phyloP scores from a whole-genome alignment of 2,329 filamentous ascomycete genomes.

The Aureobasidium sp. region DNA sequence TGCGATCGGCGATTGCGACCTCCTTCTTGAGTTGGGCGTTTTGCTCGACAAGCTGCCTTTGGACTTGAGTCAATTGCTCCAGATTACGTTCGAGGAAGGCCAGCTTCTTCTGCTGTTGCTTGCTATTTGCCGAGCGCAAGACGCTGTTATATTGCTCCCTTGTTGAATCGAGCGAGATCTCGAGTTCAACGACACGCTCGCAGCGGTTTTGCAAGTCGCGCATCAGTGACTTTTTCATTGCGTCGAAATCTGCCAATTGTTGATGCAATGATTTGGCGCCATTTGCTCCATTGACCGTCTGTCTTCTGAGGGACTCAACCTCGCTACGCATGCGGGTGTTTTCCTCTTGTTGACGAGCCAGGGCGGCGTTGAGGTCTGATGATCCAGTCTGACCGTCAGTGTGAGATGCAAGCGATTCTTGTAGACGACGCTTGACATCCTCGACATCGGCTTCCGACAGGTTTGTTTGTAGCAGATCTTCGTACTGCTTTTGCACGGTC shows the following conservation, averaged over 20 bases:
- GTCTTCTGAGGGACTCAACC: slow-evolving; percentile 74
- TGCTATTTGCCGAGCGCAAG: slow-evolving; percentile 90
- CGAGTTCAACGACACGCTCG: slow-evolving; percentile 91
- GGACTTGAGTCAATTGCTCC: slow-evolving; percentile 94
- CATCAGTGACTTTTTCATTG: slow-evolving; percentile 99
- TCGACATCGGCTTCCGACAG: slow-evolving; percentile 71
- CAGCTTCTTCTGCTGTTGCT: slow-evolving; percentile 99
- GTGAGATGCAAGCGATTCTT: slow-evolving; percentile 68
- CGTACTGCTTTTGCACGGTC: slow-evolving; percentile 72
- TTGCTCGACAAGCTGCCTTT: slow-evolving; percentile 95
- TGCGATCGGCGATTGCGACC: slow-evolving; percentile 95
- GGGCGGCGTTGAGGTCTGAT: slow-evolving; percentile 69
- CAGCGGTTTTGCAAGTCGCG: slow-evolving; percentile 96
- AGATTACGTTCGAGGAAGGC: slow-evolving; percentile 97
- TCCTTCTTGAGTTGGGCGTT: slow-evolving; percentile 98
- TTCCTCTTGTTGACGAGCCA: slow-evolving; percentile 71
- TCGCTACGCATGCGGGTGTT: slow-evolving; percentile 72
- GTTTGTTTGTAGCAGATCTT: slow-evolving; percentile 72
- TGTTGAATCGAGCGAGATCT: slow-evolving; percentile 95
- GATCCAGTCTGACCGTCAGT: slow-evolving; percentile 56
- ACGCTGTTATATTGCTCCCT: slow-evolving; percentile 99
- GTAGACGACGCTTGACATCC: slow-evolving; percentile 73
- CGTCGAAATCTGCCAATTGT: slow-evolving; percentile 96
- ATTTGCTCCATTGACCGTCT: slow-evolving; percentile 52
- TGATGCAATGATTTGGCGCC: slow-evolving; percentile 84